phyloP scores from a whole-genome alignment of 441 rosid species.

The Aleurites moluccanus region DNA sequence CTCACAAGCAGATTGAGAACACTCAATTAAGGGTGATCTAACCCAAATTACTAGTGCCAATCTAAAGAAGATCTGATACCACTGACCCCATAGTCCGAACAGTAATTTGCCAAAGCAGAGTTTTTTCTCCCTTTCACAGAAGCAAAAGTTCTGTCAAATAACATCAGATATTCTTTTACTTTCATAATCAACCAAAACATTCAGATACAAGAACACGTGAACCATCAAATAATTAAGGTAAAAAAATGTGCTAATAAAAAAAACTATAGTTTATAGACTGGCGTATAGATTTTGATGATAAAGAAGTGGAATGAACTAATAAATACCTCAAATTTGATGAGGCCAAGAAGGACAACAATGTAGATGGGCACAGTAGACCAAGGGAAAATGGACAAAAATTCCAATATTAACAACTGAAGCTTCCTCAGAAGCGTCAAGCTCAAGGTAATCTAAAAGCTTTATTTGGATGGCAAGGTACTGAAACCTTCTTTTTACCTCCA shows the following conservation, averaged over 20 bases:
- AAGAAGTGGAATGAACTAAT: slow-evolving; percentile 3
- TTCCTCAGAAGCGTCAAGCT: slow-evolving; percentile 35
- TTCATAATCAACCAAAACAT: neutral
- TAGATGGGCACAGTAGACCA: slow-evolving; percentile 8
- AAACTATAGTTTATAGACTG: neutral
- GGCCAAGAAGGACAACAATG: slow-evolving; percentile 30
- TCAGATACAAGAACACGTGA: slow-evolving; percentile 10
- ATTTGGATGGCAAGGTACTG: slow-evolving; percentile 41
- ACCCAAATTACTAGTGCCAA: slow-evolving; percentile 12
- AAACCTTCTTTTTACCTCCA: slow-evolving; percentile 29
- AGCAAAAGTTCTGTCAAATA: neutral
- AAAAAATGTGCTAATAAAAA: slow-evolving; percentile 4
- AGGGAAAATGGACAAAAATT: slow-evolving; percentile 19
- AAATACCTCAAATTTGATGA: slow-evolving; percentile 31
- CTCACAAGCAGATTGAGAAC: neutral
- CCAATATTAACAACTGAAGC: slow-evolving; percentile 34
- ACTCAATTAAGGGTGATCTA: slow-evolving; percentile 13
- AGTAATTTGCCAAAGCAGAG: slow-evolving; percentile 3
- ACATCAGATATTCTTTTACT: neutral
- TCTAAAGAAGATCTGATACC: slow-evolving; percentile 21
- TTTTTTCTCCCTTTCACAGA: slow-evolving; percentile 14
- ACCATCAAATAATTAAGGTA: neutral
- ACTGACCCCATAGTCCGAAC: slow-evolving; percentile 11
- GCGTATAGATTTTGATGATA: slow-evolving; percentile 15
- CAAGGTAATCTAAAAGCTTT: slow-evolving; percentile 34